Percentiles rank a stretch among this genome's conserved stretches.
These are phyloP conservation scores for Crucibulum cyathiforme DNA, from an alignment of 1,284 basidiomycete species.

Conservation along the genomic window DNA sequence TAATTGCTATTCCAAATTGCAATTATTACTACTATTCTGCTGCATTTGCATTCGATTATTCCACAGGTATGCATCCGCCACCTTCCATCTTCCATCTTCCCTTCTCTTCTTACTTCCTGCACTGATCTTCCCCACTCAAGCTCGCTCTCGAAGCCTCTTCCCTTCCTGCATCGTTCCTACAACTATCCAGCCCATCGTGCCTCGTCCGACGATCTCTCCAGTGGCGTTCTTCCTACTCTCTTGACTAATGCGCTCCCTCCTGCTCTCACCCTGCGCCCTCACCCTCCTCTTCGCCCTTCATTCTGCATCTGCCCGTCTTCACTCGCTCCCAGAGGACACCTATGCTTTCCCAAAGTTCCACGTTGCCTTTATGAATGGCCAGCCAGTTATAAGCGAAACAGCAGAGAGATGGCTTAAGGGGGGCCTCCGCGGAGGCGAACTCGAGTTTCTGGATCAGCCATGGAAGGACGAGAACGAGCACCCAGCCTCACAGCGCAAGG, in stretches of 20 bases:
- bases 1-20: too few relatives aligned
- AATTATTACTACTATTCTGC: too few relatives aligned
- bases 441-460: constrained; percentile 75
- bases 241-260: constrained; percentile 6
- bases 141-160: not conserved
- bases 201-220: not conserved
- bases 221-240: constrained; percentile 16
- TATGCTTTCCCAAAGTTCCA: constrained; percentile 86
- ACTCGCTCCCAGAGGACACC: constrained; percentile 79
- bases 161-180: too few relatives aligned
- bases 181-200: too few relatives aligned
- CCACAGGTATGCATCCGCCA: too few relatives aligned
- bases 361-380: constrained; percentile 80
- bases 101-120: not conserved
- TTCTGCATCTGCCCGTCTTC: constrained; percentile 50
- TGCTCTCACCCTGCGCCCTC: constrained; percentile 22
- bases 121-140: not conserved
- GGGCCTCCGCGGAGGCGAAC: constrained; percentile 74
- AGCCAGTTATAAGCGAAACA: constrained; percentile 77
- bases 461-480: constrained; percentile 52
- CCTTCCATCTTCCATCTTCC: too few relatives aligned
- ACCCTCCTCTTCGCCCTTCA: constrained; percentile 27
- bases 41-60: too few relatives aligned
- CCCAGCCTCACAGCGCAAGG: constrained; percentile 47
- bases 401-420: constrained; percentile 73